Base-by-base conservation (phyloP, 73 alveolate species). In the Paramecium biaurelia region DNA sequence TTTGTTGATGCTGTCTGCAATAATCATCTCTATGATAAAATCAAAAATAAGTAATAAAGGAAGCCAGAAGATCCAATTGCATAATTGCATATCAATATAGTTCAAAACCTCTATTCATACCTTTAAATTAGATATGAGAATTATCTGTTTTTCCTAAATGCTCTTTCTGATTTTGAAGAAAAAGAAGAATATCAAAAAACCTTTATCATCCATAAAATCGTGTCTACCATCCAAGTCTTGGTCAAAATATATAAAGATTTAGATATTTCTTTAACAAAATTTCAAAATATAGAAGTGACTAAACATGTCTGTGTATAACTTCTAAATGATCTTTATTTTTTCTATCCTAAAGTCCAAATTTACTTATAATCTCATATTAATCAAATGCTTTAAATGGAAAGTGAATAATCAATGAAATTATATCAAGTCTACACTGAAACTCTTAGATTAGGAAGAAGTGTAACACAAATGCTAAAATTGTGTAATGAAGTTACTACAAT, bases 351-450 rank as follows among this genome's bases (percentile, higher is more conserved):
- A 79, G 90, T 79, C 10, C 37, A 38, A 43, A 20, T 30, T 4
- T 79, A 43, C 56, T 45, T 79, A 47, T 7, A 23, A 37, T 43
- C 70, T 30, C 42, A 45, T 15, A 79, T 79, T 21, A 32, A 24
- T 23, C 53, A 43, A 28, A 30, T 43, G 30, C 12, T 41, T 2
- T 14, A 38, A 6, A 38, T 79, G 70, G 76, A 38, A 23, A 23
- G 32, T 24, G 56, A 41, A 18, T 4, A 21, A 15, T 58, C 56
- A 8, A 2, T 30, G 12, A 79, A 79, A 79, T 79, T 79, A 41
- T 79, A 79, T 79, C 57, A 79, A 43, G 72, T 79, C 7, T 79
- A 79, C 14, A 79, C 90, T 43, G 90, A 79, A 23, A 79, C 90
- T 8, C 30, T 79, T 21, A 38, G 56, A 14, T 14, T 79, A n/a